Percentiles rank a stretch among this genome's conserved stretches.
Conservation (phyloP, 2,329 filamentous ascomycete species). For the Mycogone perniciosa region DNA sequence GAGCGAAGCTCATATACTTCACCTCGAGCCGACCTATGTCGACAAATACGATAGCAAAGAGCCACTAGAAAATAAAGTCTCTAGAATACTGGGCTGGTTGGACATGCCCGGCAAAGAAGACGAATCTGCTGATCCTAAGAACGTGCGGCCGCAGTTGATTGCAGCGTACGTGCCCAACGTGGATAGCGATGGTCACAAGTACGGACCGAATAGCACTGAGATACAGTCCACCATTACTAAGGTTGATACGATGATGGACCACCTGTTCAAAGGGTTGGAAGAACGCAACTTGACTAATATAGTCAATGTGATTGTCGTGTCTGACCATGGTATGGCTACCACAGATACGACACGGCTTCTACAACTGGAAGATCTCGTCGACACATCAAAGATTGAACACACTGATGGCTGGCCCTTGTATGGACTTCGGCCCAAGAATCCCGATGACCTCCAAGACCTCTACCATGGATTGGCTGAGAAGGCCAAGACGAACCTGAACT, state of each 20-base stretch:
- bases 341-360: conserved; percentile 75
- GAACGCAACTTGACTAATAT: conserved; percentile 78
- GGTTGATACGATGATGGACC: conserved; percentile 78
- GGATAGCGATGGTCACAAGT: conserved; percentile 78
- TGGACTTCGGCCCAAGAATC: conserved; percentile 73
- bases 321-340: conserved; percentile 96
- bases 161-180: conserved; percentile 93
- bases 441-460: conserved; percentile 57
- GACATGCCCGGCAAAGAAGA: conserved; percentile 72
- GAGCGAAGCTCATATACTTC: conserved; percentile 76
- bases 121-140: conserved; percentile 38
- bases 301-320: conserved; percentile 93
- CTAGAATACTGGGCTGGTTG: conserved; percentile 72
- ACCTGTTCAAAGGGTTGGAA: conserved; percentile 69
- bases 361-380: conserved; percentile 84
- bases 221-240: conserved; percentile 68
- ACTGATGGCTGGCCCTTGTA: conserved; percentile 92
- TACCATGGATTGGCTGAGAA: conserved; percentile 56
- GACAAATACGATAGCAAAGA: conserved; percentile 82
- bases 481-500: conserved; percentile 55
- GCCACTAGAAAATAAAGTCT: conserved; percentile 65
- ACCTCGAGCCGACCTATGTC: conserved; percentile 69
- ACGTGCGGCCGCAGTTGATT: conserved; percentile 78
- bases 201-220: conserved; percentile 91
- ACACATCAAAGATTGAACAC: conserved; percentile 70